phyloP scores from a whole-genome alignment of 1,284 basidiomycete species.

The Cryptococcus hybrid region DNA sequence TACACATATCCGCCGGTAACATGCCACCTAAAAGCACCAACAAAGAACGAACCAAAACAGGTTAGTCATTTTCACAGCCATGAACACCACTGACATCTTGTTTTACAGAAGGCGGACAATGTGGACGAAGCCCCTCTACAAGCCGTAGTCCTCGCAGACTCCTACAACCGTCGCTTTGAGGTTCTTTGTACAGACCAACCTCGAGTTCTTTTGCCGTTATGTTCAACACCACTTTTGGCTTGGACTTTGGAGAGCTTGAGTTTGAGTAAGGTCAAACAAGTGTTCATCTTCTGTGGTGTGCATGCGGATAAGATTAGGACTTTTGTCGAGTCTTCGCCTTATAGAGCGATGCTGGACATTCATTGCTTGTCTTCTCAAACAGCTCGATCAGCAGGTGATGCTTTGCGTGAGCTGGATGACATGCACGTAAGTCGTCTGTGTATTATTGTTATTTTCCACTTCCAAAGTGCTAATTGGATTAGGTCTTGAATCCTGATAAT shows the following conservation, averaged over 20 bases:
- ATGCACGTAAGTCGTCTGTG: conserved; percentile 51
- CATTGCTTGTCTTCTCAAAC: conserved; percentile 82
- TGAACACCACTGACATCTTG: conserved; percentile 12
- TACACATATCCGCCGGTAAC: neutral
- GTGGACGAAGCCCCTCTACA: conserved; percentile 77
- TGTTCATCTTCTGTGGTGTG: conserved; percentile 88
- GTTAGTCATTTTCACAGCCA: neutral
- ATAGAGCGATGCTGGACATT: conserved; percentile 72
- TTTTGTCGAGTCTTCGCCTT: conserved; percentile 61
- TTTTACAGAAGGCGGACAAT: conserved; percentile 34
- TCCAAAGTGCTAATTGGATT: conserved; percentile 26
- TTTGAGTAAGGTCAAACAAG: conserved; percentile 88
- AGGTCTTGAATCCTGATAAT: conserved; percentile 80
- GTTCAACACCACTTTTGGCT: conserved; percentile 86
- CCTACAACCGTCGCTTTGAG: conserved; percentile 88
- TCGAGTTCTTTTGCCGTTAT: conserved; percentile 85
- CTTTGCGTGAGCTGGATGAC: conserved; percentile 93
- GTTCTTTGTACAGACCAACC: conserved; percentile 81
- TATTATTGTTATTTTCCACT: neutral
- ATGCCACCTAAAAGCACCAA: conserved; percentile 46
- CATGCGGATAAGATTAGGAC: conserved; percentile 78
- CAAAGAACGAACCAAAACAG: conserved; percentile 25
- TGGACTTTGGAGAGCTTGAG: conserved; percentile 96
- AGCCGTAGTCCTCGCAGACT: conserved; percentile 90
- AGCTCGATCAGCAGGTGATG: conserved; percentile 90